Conservation (phyloP, 2,329 filamentous ascomycete species). For the Clonostachys chloroleuca region DNA sequence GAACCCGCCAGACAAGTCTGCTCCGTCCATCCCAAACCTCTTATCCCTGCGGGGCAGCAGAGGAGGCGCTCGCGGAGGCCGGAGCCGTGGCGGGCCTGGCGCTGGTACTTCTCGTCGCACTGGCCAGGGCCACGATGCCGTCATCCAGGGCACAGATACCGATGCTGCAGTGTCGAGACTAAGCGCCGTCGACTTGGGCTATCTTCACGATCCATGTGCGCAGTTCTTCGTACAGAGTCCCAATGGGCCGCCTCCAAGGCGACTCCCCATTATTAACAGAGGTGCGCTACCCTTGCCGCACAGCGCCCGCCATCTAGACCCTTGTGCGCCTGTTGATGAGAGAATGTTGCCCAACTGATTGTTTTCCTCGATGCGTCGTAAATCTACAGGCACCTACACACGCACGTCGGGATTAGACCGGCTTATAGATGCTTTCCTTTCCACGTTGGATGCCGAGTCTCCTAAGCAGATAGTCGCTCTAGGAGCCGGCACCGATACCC, state of each 20-base stretch:
- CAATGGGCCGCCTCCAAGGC: constrained; percentile 47
- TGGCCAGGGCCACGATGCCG: constrained; percentile 52
- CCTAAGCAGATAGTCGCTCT: constrained; percentile 81
- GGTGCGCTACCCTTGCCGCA: constrained; percentile 45
- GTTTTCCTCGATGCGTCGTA: neutral
- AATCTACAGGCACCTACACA: constrained; percentile 79
- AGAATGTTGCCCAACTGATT: constrained; percentile 4
- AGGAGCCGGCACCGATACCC: constrained; percentile 90
- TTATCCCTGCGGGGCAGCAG: constrained; percentile 48
- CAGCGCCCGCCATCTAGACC: neutral
- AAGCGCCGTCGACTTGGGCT: constrained; percentile 83
- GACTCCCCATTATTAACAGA: constrained; percentile 91
- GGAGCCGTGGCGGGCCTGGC: constrained; percentile 26
- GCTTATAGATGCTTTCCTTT: constrained; percentile 70
- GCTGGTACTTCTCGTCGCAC: constrained; percentile 11
- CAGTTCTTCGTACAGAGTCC: constrained; percentile 55
- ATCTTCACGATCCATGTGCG: constrained; percentile 79
- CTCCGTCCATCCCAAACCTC: constrained; percentile 75
- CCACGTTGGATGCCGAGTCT: constrained; percentile 14
- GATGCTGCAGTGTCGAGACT: constrained; percentile 86
- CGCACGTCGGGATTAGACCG: constrained; percentile 79
- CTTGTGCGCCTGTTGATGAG: neutral
- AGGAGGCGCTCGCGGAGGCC: constrained; percentile 33
- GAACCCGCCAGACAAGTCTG: constrained; percentile 49
- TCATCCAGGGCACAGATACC: constrained; percentile 84